Conservation (phyloP, 495 filamentous ascomycete genomes). For the Paragyromitra xinjiangensis region DNA sequence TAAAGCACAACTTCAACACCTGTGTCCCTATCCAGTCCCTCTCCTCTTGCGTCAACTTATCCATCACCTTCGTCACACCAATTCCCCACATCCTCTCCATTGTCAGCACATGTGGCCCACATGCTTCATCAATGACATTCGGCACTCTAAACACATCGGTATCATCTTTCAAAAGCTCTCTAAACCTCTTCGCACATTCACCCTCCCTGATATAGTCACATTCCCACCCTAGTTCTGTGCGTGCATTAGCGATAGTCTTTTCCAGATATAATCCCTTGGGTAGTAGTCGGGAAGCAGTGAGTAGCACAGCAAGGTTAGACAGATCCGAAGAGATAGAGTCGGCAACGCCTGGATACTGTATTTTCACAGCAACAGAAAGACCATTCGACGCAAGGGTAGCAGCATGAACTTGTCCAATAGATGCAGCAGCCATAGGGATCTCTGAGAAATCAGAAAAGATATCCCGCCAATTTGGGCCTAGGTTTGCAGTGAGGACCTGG, state of each 20-base stretch:
- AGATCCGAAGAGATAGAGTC: slow-evolving; percentile 95
- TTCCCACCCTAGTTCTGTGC: slow-evolving; percentile 92
- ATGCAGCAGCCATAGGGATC: slow-evolving; percentile 93
- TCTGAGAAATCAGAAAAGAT: slow-evolving; percentile 87
- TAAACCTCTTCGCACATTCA: slow-evolving; percentile 76
- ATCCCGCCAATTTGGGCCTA: slow-evolving; percentile 85
- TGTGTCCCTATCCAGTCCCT: slow-evolving; percentile 93
- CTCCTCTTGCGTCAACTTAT: slow-evolving; percentile 77
- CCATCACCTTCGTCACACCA: slow-evolving; percentile 81
- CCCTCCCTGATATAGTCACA: slow-evolving; percentile 95
- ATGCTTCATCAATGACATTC: slow-evolving; percentile 77
- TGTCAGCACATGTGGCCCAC: slow-evolving; percentile 85
- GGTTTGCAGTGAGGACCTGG: slow-evolving; percentile 76
- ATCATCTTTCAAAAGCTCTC: slow-evolving; percentile 74
- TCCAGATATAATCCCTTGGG: slow-evolving; percentile 93
- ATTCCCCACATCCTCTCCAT: slow-evolving; percentile 89
- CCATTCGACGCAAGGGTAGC: slow-evolving; percentile 80
- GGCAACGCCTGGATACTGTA: slow-evolving; percentile 97
- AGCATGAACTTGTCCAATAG: slow-evolving; percentile 94
- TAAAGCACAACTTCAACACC: slow-evolving; percentile 88
- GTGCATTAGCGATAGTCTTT: slow-evolving; percentile 97
- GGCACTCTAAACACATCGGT: slow-evolving; percentile 79
- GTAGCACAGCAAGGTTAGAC: slow-evolving; percentile 86
- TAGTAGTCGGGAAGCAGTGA: slow-evolving; percentile 86
- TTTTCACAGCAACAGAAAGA: slow-evolving; percentile 85